Conservation (phyloP, 805 yeast genomes). For the Lachancea thermotolerans region DNA sequence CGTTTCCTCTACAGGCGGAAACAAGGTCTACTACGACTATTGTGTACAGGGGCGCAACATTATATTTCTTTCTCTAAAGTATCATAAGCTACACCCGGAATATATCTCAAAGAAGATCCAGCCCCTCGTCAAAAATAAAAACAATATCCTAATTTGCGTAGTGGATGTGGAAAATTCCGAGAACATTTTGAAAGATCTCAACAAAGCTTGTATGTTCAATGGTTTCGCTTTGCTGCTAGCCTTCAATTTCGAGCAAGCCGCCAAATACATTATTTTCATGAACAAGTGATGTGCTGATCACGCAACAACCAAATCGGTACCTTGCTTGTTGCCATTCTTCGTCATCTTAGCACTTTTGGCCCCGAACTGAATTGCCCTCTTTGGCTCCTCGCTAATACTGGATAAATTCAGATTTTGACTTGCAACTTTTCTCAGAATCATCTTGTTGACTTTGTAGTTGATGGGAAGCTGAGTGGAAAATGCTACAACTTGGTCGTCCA, state of each 20-base stretch:
- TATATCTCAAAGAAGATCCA: conserved; percentile 56
- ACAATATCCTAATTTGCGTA: conserved; percentile 52
- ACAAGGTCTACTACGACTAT: conserved; percentile 53
- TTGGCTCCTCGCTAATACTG: conserved; percentile 65
- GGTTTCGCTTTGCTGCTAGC: conserved; percentile 38
- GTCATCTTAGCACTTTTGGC: conserved; percentile 90
- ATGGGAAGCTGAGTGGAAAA: conserved; percentile 48
- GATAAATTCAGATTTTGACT: conserved; percentile 36
- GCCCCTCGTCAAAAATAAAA: conserved; percentile 34
- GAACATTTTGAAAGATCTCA: conserved; percentile 36
- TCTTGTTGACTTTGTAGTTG: conserved; percentile 44
- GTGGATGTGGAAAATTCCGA: conserved; percentile 59
- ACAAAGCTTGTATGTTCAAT: conserved; percentile 35
- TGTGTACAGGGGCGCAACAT: conserved; percentile 51
- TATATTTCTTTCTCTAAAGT: conserved; percentile 59
- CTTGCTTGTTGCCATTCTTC: conserved; percentile 69
- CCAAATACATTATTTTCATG: conserved; percentile 36
- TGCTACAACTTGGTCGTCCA: conserved; percentile 55
- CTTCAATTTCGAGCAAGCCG: conserved; percentile 48
- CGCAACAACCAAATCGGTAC: conserved; percentile 49
- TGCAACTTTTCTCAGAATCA: conserved; percentile 59
- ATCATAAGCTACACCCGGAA: conserved; percentile 72
- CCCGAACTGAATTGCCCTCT: conserved; percentile 96
- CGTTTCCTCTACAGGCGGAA: conserved; percentile 30
- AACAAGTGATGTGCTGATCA: conserved; percentile 13